phyloP scores from a whole-genome alignment of 2,329 filamentous ascomycete species.

The Exserohilum rostratum region DNA sequence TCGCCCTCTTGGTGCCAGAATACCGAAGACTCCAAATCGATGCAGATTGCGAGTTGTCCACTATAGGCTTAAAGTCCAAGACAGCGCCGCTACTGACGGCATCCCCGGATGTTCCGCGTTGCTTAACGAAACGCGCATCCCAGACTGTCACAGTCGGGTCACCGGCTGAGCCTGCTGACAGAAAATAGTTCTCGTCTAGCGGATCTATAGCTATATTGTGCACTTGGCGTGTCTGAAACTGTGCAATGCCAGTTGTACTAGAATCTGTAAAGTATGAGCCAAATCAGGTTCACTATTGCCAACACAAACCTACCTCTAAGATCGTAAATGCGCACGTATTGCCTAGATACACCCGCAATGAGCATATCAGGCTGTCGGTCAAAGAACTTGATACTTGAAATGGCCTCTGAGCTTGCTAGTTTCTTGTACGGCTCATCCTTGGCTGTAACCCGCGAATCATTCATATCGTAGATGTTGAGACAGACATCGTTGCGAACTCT shows the following conservation, averaged over 20 bases:
- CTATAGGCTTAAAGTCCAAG: constrained; percentile 62
- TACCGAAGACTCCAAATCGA: constrained; percentile 68
- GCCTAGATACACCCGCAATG: constrained; percentile 75
- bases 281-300: constrained; percentile 10
- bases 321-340: constrained; percentile 78
- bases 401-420: constrained; percentile 70
- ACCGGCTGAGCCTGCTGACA: constrained; percentile 74
- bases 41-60: constrained; percentile 56
- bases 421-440: constrained; percentile 59
- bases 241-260: constrained; percentile 54
- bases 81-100: constrained; percentile 62
- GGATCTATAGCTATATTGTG: constrained; percentile 78
- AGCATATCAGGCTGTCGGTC: constrained; percentile 76
- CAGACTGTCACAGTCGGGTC: constrained; percentile 77
- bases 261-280: constrained; percentile 41
- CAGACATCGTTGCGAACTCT: constrained; percentile 81
- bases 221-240: constrained; percentile 63
- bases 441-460: constrained; percentile 59
- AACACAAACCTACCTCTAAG: constrained; percentile 66
- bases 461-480: constrained; percentile 82
- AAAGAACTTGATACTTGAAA: constrained; percentile 84
- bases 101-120: constrained; percentile 45
- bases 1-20: constrained; percentile 63
- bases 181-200: constrained; percentile 81
- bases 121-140: constrained; percentile 67